Percentiles rank a stretch among this genome's conserved stretches.
Evolutionary conservation across 1,284 basidiomycete species (phyloP).

Genomic region (Naganishia sp.): DNA sequence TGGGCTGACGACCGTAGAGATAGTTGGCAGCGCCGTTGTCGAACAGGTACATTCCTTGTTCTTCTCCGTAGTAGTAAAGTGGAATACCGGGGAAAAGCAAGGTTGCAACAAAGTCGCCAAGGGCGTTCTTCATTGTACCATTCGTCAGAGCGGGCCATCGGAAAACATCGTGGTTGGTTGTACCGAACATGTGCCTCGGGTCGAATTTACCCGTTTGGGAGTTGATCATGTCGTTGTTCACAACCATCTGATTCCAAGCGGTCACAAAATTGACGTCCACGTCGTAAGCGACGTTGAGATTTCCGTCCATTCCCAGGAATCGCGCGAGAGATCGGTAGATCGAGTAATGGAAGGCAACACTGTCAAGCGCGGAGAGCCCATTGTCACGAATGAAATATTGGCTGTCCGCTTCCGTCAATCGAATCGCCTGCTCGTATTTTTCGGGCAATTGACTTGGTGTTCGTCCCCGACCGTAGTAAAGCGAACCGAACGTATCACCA

Average conservation of each 20-base stretch:
- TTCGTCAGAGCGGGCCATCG: slow-evolving; percentile 84
- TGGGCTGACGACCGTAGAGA: slow-evolving; percentile 84
- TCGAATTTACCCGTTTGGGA: slow-evolving; percentile 66
- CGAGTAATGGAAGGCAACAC: slow-evolving; percentile 86
- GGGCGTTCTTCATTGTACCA: slow-evolving; percentile 70
- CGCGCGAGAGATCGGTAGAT: slow-evolving; percentile 78
- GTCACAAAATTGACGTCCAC: slow-evolving; percentile 75
- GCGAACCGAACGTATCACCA: slow-evolving; percentile 81
- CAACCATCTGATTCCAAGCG: slow-evolving; percentile 85
- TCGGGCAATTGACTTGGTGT: slow-evolving; percentile 66
- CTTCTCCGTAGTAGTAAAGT: slow-evolving; percentile 83
- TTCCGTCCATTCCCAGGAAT: slow-evolving; percentile 90
- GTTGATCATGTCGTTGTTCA: slow-evolving; percentile 82
- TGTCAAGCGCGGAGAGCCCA: slow-evolving; percentile 67
- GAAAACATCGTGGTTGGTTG: slow-evolving; percentile 89
- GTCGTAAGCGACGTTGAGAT: slow-evolving; percentile 82
- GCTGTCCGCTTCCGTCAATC: slow-evolving; percentile 59
- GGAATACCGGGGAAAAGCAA: slow-evolving; percentile 84
- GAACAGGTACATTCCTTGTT: slow-evolving; percentile 77
- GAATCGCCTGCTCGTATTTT: slow-evolving; percentile 65
- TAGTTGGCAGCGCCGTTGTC: slow-evolving; percentile 84
- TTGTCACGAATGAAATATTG: slow-evolving; percentile 76
- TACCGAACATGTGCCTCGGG: slow-evolving; percentile 83
- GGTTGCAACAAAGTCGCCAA: slow-evolving; percentile 74
- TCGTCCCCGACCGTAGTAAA: slow-evolving; percentile 84